Evolutionary conservation across 2,329 filamentous ascomycete species (phyloP).

Genomic region (Phyllosticta citriasiana): DNA sequence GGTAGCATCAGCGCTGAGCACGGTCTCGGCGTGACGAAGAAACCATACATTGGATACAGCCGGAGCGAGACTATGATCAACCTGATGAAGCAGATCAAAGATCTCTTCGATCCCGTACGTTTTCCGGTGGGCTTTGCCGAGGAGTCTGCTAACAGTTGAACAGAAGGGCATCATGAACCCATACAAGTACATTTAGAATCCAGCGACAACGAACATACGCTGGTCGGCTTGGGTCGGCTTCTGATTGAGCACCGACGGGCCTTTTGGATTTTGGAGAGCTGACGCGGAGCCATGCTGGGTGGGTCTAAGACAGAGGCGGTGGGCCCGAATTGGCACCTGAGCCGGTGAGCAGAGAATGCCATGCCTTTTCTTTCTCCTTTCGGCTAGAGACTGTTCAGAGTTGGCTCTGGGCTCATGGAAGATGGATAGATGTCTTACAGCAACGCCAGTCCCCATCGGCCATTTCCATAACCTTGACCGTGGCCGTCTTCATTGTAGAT

Average conservation of each 20-base stretch:
- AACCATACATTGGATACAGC: slow-evolving; percentile 89
- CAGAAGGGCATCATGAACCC: slow-evolving; percentile 98
- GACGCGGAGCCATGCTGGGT: neutral
- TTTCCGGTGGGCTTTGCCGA: neutral
- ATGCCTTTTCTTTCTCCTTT: neutral
- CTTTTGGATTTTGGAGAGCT: neutral
- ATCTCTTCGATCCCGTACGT: slow-evolving; percentile 84
- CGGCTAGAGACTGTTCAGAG: too few species aligned
- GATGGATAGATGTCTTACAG: too few species aligned
- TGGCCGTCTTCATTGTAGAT: too few species aligned
- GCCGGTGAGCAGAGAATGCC: neutral
- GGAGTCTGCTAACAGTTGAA: slow-evolving; percentile 13
- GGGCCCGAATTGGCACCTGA: neutral
- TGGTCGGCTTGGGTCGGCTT: neutral
- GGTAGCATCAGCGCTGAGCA: slow-evolving; percentile 97
- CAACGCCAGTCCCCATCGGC: too few species aligned
- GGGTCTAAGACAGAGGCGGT: neutral
- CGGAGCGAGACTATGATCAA: slow-evolving; percentile 76
- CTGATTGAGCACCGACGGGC: neutral
- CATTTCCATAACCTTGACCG: too few species aligned
- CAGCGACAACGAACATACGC: neutral
- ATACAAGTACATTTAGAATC: slow-evolving; percentile 73
- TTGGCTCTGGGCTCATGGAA: too few species aligned
- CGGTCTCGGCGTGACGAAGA: slow-evolving; percentile 88
- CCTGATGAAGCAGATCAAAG: slow-evolving; percentile 93